Evolutionary conservation across 192 early-diverging fungal genomes (phyloP).

Genomic region (Podila epigama): DNA sequence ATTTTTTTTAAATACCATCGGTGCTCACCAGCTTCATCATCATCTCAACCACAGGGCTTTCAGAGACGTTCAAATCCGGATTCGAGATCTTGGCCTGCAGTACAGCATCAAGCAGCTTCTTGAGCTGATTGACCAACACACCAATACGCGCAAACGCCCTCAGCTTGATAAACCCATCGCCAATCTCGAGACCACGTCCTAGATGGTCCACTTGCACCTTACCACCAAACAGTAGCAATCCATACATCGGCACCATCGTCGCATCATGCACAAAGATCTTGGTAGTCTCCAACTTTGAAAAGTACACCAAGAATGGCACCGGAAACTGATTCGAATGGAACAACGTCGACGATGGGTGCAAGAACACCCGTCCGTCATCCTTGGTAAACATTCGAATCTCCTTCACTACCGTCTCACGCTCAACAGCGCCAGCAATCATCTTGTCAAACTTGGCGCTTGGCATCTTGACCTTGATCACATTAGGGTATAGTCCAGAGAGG

Average conservation of each 20-base stretch:
- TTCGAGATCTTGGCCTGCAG: conserved; percentile 78
- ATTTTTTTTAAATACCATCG: conserved; percentile 33
- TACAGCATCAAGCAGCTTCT: conserved; percentile 71
- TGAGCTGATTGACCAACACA: conserved; percentile 80
- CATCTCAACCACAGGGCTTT: conserved; percentile 44
- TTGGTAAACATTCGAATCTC: conserved; percentile 78
- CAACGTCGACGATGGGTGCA: conserved; percentile 85
- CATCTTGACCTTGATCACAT: conserved; percentile 72
- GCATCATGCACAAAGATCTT: conserved; percentile 75
- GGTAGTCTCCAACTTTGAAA: conserved; percentile 67
- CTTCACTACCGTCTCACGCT: conserved; percentile 70
- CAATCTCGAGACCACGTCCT: conserved; percentile 67
- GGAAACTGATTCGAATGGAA: conserved; percentile 68
- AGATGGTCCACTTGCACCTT: conserved; percentile 74
- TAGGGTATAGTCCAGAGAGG: conserved; percentile 84
- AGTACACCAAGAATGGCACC: conserved; percentile 74
- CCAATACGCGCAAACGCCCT: conserved; percentile 78
- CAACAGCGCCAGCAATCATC: conserved; percentile 74
- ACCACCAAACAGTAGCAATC: conserved; percentile 86
- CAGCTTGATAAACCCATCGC: conserved; percentile 67
- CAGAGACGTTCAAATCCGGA: conserved; percentile 58
- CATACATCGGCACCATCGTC: conserved; percentile 70
- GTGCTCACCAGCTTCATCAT: conserved; percentile 51
- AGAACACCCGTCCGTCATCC: conserved; percentile 75
- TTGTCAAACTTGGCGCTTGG: conserved; percentile 80